Percentiles rank a stretch among this genome's conserved stretches.
phyloP scores from a whole-genome alignment of 1,139 yeast genomes.

The Wickerhamomyces sp. region DNA sequence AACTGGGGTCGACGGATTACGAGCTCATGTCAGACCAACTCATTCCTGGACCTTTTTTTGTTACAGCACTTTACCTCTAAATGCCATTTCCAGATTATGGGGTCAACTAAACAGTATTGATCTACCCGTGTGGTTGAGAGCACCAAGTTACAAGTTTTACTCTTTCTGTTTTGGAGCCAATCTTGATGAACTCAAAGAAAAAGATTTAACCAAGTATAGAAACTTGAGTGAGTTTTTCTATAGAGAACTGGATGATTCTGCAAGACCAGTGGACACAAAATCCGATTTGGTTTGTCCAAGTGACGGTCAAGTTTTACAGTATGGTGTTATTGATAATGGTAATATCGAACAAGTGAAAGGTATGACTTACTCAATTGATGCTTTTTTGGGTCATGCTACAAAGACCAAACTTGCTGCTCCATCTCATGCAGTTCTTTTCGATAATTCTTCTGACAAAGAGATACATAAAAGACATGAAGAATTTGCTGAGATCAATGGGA shows the following conservation, averaged over 20 bases:
- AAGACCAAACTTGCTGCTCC: constrained; percentile 55
- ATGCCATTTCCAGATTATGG: constrained; percentile 90
- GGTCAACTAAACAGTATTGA: constrained; percentile 82
- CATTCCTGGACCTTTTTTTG: constrained; percentile 85
- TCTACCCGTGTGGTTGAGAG: constrained; percentile 85
- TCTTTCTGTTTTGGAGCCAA: constrained; percentile 83
- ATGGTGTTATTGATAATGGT: constrained; percentile 75
- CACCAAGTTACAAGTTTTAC: constrained; percentile 76
- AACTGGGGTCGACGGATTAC: constrained; percentile 29
- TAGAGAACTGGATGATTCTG: constrained; percentile 73
- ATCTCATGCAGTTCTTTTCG: constrained; percentile 46
- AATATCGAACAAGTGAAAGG: constrained; percentile 97
- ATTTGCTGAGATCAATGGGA: constrained; percentile 76
- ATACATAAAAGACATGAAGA: constrained; percentile 58
- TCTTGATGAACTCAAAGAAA: constrained; percentile 82
- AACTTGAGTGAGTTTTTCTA: constrained; percentile 92
- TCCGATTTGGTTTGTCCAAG: constrained; percentile 81
- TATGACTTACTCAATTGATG: constrained; percentile 85
- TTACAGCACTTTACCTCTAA: constrained; percentile 85
- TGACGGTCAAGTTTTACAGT: constrained; percentile 85
- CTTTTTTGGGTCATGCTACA: constrained; percentile 65
- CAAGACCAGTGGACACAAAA: constrained; percentile 64
- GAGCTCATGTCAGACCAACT: constrained; percentile 49
- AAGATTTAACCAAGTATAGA: constrained; percentile 65
- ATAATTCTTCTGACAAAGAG: constrained; percentile 31